A percentile compares a stretch with the other conserved stretches of the same genome.
Conservation (phyloP, 768 basidiomycete genomes). For the Collybiopsis luxurians region DNA sequence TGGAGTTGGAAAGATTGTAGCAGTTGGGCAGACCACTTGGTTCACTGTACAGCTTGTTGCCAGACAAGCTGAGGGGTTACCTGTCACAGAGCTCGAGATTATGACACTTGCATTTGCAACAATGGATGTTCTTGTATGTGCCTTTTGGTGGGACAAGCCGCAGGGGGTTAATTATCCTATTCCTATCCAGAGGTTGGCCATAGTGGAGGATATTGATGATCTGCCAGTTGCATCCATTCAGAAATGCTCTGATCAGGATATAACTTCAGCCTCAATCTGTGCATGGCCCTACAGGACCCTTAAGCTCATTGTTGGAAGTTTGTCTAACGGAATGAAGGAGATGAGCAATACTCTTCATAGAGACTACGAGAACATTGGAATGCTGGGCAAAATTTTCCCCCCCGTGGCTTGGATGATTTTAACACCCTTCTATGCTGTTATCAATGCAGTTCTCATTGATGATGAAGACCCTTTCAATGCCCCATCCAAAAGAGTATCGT, state of each 20-base stretch:
- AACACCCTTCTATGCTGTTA: no score
- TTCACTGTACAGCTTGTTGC: conserved; percentile 14
- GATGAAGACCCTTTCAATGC: no score
- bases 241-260: not conserved
- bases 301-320: no score
- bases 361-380: no score
- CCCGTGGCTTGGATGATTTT: no score
- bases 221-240: no score
- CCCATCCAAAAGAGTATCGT: no score
- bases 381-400: no score
- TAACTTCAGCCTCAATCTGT: no score
- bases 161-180: conserved; percentile 9
- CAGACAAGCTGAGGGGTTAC: not conserved
- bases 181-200: not conserved
- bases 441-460: no score
- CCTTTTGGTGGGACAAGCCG: conserved; percentile 36
- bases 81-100: conserved; percentile 15
- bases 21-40: conserved; percentile 12
- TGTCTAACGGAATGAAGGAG: not conserved
- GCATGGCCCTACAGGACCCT: no score
- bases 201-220: not conserved
- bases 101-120: conserved; percentile 12
- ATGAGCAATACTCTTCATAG: no score
- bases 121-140: conserved; percentile 24
- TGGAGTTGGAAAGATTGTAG: not conserved